A percentile compares a stretch with the other conserved stretches of the same genome.
Conservation (phyloP, 2,329 filamentous ascomycete genomes). For the Alternaria sp. region DNA sequence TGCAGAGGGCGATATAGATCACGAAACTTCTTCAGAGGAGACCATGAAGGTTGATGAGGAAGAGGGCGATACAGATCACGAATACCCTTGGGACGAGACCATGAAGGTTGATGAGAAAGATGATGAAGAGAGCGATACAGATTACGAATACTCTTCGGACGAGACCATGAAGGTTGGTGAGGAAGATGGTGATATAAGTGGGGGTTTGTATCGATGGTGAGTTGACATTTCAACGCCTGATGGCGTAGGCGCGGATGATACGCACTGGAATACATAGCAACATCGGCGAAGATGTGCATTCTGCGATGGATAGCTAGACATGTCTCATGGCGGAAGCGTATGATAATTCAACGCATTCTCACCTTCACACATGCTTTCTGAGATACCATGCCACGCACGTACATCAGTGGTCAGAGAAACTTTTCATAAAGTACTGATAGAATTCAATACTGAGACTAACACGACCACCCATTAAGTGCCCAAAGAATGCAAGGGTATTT, state of each 20-base stretch:
- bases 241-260: neutral
- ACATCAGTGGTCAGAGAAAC: neutral
- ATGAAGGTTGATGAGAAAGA: neutral
- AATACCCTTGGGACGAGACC: neutral
- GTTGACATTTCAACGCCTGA: neutral
- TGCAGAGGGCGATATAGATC: neutral
- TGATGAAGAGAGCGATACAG: neutral
- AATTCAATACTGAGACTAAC: neutral
- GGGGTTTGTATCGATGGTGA: neutral
- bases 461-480: conserved; percentile 1
- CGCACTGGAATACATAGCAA: neutral
- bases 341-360: neutral
- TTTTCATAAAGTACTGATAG: neutral
- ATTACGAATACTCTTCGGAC: neutral
- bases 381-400: neutral
- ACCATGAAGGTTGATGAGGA: neutral
- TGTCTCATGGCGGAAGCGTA: neutral
- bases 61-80: neutral
- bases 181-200: neutral
- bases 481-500: conserved; percentile 17
- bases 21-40: neutral
- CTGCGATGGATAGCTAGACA: neutral
- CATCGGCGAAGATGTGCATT: neutral
- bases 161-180: neutral
- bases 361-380: neutral